Conservation (phyloP, 441 rosid genomes). For the Macaranga tanarius region DNA sequence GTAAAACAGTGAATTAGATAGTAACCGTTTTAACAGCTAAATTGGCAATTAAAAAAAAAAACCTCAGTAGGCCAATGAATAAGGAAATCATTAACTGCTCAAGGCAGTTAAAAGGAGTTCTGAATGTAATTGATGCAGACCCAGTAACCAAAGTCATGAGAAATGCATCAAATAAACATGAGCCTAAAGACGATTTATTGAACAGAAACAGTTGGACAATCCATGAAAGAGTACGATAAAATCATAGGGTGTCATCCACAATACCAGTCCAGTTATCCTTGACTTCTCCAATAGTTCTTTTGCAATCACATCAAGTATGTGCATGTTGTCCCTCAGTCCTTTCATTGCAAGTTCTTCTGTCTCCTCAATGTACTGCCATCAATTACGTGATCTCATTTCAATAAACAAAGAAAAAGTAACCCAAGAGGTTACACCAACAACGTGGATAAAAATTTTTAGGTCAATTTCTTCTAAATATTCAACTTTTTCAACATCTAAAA, state of each 20-base stretch:
- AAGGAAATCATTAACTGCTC: neutral
- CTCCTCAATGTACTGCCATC: slow-evolving; percentile 81
- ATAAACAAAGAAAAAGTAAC: neutral
- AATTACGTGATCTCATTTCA: slow-evolving; percentile 24
- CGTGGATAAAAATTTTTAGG: neutral
- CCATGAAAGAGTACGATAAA: neutral
- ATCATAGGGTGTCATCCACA: neutral
- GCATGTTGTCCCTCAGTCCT: slow-evolving; percentile 68
- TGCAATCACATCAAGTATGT: slow-evolving; percentile 68
- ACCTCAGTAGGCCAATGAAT: neutral
- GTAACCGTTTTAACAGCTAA: neutral
- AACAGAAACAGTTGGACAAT: neutral
- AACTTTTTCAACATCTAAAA: neutral
- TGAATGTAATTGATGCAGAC: too few species aligned
- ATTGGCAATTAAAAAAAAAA: too few species aligned
- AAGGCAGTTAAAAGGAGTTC: neutral
- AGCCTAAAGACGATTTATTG: too few species aligned
- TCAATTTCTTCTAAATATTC: neutral
- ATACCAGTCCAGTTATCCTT: slow-evolving; percentile 95
- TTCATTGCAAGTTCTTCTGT: slow-evolving; percentile 93
- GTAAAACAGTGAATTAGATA: neutral
- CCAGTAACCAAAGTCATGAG: neutral
- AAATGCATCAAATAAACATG: neutral
- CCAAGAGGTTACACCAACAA: neutral
- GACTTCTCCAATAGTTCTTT: slow-evolving; percentile 68